Percentiles rank a stretch among this genome's conserved stretches.
These are phyloP conservation scores for Urochloa ruziziensis DNA, from an alignment of 176 grass and related monocot genomes.

Conservation along the genomic window DNA sequence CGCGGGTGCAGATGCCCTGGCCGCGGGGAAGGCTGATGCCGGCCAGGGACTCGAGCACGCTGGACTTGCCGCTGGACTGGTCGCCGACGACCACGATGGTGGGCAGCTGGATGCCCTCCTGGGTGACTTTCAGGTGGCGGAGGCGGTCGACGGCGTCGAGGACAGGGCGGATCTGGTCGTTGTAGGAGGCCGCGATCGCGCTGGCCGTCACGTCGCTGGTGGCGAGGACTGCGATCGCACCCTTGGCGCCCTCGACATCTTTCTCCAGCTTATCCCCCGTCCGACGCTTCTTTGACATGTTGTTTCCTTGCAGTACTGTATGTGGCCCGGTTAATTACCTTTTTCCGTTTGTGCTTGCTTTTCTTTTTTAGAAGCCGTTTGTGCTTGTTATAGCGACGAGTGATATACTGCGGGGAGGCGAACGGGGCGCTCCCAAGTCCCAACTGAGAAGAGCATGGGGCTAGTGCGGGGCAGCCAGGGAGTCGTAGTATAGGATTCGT, in stretches of 20 bases:
- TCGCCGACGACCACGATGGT: slow-evolving; percentile 72
- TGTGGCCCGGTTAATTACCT: too few species aligned
- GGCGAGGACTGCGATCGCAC: background rate
- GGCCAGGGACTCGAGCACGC: slow-evolving; percentile 62
- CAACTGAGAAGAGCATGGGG: background rate
- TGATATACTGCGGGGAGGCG: background rate
- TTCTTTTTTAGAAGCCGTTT: too few species aligned
- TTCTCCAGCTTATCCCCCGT: background rate
- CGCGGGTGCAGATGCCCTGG: slow-evolving; percentile 78
- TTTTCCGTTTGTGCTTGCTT: background rate
- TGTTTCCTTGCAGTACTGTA: too few species aligned
- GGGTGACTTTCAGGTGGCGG: slow-evolving; percentile 58
- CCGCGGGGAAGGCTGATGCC: slow-evolving; percentile 76
- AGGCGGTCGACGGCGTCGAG: slow-evolving; percentile 63
- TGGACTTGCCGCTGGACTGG: slow-evolving; percentile 62
- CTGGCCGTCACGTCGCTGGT: slow-evolving; percentile 13
- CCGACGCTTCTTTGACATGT: background rate
- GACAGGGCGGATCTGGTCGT: slow-evolving; percentile 54
- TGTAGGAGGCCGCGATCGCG: slow-evolving; percentile 48
- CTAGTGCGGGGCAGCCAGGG: background rate
- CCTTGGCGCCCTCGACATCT: background rate
- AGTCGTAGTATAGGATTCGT: background rate
- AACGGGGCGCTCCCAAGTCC: background rate
- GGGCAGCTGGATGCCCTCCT: slow-evolving; percentile 74
- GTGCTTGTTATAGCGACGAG: background rate